Base-by-base conservation (phyloP, 1,139 yeast species). In the Geotrichum restrictum region DNA sequence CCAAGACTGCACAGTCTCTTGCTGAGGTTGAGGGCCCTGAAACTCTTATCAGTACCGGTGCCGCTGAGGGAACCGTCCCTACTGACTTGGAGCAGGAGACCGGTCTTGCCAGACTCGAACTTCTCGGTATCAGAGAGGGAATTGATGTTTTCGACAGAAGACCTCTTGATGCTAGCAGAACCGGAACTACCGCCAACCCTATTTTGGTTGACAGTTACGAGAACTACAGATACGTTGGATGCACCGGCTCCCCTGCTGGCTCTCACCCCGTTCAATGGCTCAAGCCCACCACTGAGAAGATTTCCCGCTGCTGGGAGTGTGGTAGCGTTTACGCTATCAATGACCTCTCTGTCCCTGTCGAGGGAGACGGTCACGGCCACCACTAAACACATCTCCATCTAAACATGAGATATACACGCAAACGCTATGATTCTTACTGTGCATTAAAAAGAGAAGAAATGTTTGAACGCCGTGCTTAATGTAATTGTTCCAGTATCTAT, bases 281-380 rank as follows among this genome's bases (percentile, higher is more conserved):
- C 77, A 85, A 84, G 75, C 96, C 95, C 65, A 85, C 91, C 63
- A 81, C 79, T 62, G 88, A 81, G 54, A 77, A 86, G 74, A 84
- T 84, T 61, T 88, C 88, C 62, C 89, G 99, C 82, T 94, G 98
- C 78, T 88, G 97, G 96, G 97, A 91, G 73, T 93, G 98, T 74
- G 99, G 99, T 73, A 85, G 91, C 63, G 95, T 89, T 63, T 91
- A 85, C 80, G 83, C 86, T 68, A 76, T 93, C 65, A 88, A 89
- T 76, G 85, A 84, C 76, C 81, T 91, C 68, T 97, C 96, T 72
- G 88, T 84, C 64, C 85, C 86, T 64, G 79, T 73, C 65, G 83
- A 79, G 69, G 79, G 77, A 63, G 83, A 80, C 65, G 75, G 69
- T 40, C 69, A 66, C 56, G 69, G 67, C 57, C 69, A 65, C 53